These are phyloP conservation scores for Saturnispora silvae DNA, from an alignment of 805 yeast species.

Conservation along the genomic window DNA sequence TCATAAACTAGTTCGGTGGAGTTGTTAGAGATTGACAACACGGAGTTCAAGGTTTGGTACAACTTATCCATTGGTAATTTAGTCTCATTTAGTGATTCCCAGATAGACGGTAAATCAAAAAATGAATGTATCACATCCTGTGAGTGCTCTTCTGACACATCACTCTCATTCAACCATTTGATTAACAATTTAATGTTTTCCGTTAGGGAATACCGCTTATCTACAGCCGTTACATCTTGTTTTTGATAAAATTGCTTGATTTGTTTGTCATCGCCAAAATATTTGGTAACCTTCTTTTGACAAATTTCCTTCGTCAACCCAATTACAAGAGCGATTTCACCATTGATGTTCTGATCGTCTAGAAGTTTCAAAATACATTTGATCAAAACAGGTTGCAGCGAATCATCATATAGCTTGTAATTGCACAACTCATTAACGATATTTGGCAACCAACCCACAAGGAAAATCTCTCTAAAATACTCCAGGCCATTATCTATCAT, in stretches of 20 bases:
- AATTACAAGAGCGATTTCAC: slow-evolving; percentile 16
- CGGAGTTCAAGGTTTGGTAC: slow-evolving; percentile 13
- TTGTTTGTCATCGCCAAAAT: too few species aligned
- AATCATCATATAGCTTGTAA: slow-evolving; percentile 9
- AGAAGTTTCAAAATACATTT: slow-evolving; percentile 17
- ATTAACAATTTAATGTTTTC: slow-evolving; percentile 2
- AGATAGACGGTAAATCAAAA: slow-evolving; percentile 18
- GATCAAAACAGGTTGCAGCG: slow-evolving; percentile 10
- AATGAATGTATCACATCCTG: slow-evolving; percentile 1
- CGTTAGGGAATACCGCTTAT: neutral
- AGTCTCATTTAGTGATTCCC: slow-evolving; percentile 5
- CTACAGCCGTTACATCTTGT: neutral
- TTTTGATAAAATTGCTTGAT: too few species aligned
- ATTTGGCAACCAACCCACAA: slow-evolving; percentile 47
- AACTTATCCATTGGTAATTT: slow-evolving; percentile 17
- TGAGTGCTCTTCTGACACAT: slow-evolving; percentile 3
- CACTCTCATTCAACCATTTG: neutral
- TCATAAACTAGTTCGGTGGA: slow-evolving; percentile 14
- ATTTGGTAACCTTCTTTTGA: slow-evolving; percentile 12
- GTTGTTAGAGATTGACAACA: slow-evolving; percentile 9
- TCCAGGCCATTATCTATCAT: slow-evolving; percentile 71
- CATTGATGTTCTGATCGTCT: slow-evolving; percentile 11
- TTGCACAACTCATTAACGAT: slow-evolving; percentile 23
- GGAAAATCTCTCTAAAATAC: slow-evolving; percentile 72
- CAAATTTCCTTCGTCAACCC: slow-evolving; percentile 13